Evolutionary conservation across 352 stramenopile genomes (phyloP), one percentile per base, ranked within the genome.

Genomic region (Pythium vanterpoolii): DNA sequence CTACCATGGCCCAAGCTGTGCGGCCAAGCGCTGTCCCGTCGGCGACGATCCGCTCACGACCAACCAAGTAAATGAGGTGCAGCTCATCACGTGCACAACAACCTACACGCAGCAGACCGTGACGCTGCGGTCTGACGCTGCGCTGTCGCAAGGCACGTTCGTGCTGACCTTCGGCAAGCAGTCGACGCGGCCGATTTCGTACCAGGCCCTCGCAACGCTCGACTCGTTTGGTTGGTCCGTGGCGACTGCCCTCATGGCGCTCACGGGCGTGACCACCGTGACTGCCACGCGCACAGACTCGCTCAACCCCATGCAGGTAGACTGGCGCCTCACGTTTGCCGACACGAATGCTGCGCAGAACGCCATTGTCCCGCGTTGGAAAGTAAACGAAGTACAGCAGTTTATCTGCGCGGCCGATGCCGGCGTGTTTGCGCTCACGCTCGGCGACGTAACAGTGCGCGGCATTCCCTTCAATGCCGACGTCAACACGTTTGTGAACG

Each of bases 351-450:
- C 68, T 0, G 68, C 64, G 13, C 82, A 92, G 13, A 86, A 74
- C 31, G 75, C 72, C 1, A 45, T 90, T 21, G 60, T 75, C 0
- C 72, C 79, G 1, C 56, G 56, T 1, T 92, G 82, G 82, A 79
- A 76, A 53, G 69, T 75, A 5, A 46, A 86, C 34, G 83, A 93
- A 64, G 76, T 89, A 23, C 83, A 93, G 56, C 77, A 86, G 38
- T 93, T 93, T 51, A 87, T 89, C 34, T 93, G 83, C 50, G 81
- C 81, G 7, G 83, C 83, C 0, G 77, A 89, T 56, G 64, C 69
- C 0, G 83, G 80, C 0, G 56, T 71, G 18, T 87, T 90, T n/a
- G 66, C 75, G 6, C 54, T 90, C 47, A 86, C 70, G 6, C 82
- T 90, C 40, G 72, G 54, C 28, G 78, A 79, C 44, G 38, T 83